Percentiles rank a stretch among this genome's conserved stretches.
phyloP scores from a whole-genome alignment of 163 green algal species.

The Trebouxia gelatinosa region DNA sequence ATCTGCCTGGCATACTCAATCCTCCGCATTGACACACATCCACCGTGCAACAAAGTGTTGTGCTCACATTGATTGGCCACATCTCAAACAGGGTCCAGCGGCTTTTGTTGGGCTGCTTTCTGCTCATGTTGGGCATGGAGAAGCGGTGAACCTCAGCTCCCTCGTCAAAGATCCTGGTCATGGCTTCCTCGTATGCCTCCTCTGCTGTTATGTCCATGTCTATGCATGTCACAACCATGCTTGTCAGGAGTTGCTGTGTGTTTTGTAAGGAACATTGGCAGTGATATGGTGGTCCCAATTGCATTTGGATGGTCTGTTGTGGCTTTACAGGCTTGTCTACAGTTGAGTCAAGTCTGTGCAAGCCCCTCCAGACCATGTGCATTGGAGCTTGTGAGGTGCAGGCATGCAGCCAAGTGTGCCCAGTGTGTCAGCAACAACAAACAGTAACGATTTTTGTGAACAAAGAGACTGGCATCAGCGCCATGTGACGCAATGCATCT shows the following conservation, averaged over 20 bases:
- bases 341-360: not conserved
- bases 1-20: not conserved
- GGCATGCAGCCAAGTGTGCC: too few relatives aligned
- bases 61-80: slow-evolving; percentile 19
- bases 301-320: too few relatives aligned
- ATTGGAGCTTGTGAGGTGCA: not conserved
- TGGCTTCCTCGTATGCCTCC: slow-evolving; percentile 5
- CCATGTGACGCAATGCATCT: too few relatives aligned
- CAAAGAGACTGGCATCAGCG: too few relatives aligned
- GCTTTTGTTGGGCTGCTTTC: slow-evolving; percentile 1
- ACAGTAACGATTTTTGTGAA: too few relatives aligned
- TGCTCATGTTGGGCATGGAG: not conserved
- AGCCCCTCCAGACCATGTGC: not conserved
- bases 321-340: not conserved
- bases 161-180: slow-evolving; percentile 7
- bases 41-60: not conserved
- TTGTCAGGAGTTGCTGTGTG: too few relatives aligned
- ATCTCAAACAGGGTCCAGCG: slow-evolving; percentile 31
- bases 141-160: slow-evolving; percentile 15
- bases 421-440: too few relatives aligned
- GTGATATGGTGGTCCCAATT: not conserved
- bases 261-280: not conserved
- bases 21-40: not conserved
- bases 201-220: not conserved
- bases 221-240: not conserved